Evolutionary conservation across 345 rosid genomes (phyloP).

Genomic region (Dipteronia sinensis): DNA sequence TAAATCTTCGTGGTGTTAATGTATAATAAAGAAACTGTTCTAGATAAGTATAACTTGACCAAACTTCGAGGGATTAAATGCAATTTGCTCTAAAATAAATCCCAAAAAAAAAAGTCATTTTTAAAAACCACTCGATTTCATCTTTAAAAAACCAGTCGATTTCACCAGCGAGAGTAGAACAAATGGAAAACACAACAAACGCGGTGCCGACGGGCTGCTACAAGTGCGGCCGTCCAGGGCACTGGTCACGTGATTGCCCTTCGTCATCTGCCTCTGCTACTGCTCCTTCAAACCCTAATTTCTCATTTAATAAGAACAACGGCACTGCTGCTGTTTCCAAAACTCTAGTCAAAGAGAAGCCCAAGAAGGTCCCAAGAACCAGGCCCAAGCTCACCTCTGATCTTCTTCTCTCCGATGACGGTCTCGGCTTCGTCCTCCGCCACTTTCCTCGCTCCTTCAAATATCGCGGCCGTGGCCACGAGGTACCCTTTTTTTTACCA

Average conservation of each 20-base stretch:
- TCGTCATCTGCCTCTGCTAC: constrained; percentile 34
- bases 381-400: constrained; percentile 90
- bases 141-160: too few relatives aligned
- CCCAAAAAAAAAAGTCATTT: too few relatives aligned
- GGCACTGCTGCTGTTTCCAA: neutral
- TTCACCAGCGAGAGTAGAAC: neutral
- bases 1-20: too few relatives aligned
- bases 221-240: constrained; percentile 98
- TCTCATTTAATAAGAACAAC: constrained; percentile 19
- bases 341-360: constrained; percentile 36
- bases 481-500: constrained; percentile 40
- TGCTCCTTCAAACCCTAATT: constrained; percentile 22
- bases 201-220: constrained; percentile 84
- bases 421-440: constrained; percentile 81
- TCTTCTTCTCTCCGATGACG: constrained; percentile 77
- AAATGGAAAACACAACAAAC: constrained; percentile 42
- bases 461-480: constrained; percentile 80
- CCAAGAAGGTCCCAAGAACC: constrained; percentile 47
- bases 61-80: too few relatives aligned
- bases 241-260: constrained; percentile 96
- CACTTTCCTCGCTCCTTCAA: constrained; percentile 84
- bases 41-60: too few relatives aligned
- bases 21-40: too few relatives aligned
- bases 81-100: too few relatives aligned
- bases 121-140: too few relatives aligned